Percentiles rank a stretch among this genome's conserved stretches.
These are phyloP conservation scores for Globisporangium barbulae DNA, from an alignment of 352 stramenopile species.

Conservation along the genomic window DNA sequence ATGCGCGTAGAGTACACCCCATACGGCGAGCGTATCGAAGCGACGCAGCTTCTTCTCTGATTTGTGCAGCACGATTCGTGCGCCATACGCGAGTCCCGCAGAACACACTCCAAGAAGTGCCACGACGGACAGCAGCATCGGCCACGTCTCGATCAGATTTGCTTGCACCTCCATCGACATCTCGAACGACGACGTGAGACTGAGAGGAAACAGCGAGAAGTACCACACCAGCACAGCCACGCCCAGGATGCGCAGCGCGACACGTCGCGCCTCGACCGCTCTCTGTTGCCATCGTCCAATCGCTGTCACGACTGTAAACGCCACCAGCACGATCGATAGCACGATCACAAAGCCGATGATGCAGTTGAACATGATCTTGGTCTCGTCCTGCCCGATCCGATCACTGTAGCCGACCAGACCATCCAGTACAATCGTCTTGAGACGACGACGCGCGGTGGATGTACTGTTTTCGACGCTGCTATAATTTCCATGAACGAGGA, in stretches of 20 bases:
- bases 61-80: constrained; percentile 18
- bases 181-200: constrained; percentile 31
- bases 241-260: constrained; percentile 31
- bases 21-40: constrained; percentile 26
- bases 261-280: constrained; percentile 9
- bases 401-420: constrained; percentile 29
- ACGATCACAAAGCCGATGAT: constrained; percentile 26
- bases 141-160: constrained; percentile 18
- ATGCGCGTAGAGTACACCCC: constrained; percentile 37
- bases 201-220: constrained; percentile 38
- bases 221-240: constrained; percentile 40
- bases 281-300: constrained; percentile 2
- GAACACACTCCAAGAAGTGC: constrained; percentile 27
- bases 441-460: constrained; percentile 12
- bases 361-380: constrained; percentile 23
- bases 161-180: constrained; percentile 22
- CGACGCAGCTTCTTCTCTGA: constrained; percentile 25
- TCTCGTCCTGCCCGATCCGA: constrained; percentile 27
- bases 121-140: constrained; percentile 17
- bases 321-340: constrained; percentile 20
- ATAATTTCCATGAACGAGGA: constrained; percentile 29
- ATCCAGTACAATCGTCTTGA: constrained; percentile 17
- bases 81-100: constrained; percentile 16
- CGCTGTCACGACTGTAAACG: constrained; percentile 15
- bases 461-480: neutral